Conservation (phyloP, 2,329 filamentous ascomycete species). For the Dissoconium aciculare region DNA sequence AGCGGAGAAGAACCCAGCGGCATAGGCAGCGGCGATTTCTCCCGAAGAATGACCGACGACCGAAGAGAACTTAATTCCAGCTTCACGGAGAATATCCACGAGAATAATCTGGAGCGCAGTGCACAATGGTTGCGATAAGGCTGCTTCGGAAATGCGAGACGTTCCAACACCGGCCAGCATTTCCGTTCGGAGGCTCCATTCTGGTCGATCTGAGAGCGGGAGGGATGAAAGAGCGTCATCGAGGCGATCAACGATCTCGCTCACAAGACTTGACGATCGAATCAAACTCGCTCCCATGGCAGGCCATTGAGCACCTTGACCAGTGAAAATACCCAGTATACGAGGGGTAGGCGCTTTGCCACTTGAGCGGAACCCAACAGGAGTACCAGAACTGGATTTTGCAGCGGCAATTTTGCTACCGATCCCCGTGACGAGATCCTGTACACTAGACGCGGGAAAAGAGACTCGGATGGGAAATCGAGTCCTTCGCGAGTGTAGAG, state of each 20-base stretch:
- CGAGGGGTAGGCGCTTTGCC: slow-evolving; percentile 6
- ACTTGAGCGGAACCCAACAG: slow-evolving; percentile 5
- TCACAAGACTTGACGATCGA: slow-evolving; percentile 8
- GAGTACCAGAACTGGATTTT: neutral
- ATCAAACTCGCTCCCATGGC: slow-evolving; percentile 18
- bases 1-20: slow-evolving; percentile 14
- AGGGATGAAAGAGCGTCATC: slow-evolving; percentile 7
- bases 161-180: slow-evolving; percentile 33
- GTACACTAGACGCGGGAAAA: neutral
- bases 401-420: neutral
- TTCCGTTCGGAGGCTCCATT: slow-evolving; percentile 20
- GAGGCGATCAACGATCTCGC: slow-evolving; percentile 9
- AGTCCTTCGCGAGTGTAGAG: neutral
- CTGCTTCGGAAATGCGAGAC: slow-evolving; percentile 15
- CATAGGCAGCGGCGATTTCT: slow-evolving; percentile 24
- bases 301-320: slow-evolving; percentile 24
- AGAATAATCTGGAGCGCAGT: slow-evolving; percentile 42
- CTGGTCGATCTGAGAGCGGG: slow-evolving; percentile 6
- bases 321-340: slow-evolving; percentile 21
- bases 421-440: slow-evolving; percentile 1
- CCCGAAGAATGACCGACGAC: slow-evolving; percentile 23
- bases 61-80: slow-evolving; percentile 12
- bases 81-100: slow-evolving; percentile 25
- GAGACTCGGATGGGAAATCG: neutral
- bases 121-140: slow-evolving; percentile 38